Evolutionary conservation across 1,284 basidiomycete genomes (phyloP).

Genomic region (Hortiboletus rubellus): DNA sequence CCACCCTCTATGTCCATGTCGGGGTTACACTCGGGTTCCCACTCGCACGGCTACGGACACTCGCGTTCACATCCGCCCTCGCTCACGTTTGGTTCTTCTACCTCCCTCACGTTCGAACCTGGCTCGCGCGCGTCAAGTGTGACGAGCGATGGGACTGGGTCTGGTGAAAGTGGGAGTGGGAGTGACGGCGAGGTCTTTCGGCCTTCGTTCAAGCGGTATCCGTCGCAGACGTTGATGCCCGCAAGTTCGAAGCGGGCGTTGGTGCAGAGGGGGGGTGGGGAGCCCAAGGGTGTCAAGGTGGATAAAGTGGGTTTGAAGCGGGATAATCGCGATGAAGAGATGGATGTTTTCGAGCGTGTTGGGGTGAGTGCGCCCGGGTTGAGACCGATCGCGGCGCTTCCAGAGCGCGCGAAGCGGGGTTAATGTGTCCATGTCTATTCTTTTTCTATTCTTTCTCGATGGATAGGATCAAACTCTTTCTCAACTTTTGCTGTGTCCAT

Average conservation of each 20-base stretch:
- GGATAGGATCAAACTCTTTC: background rate
- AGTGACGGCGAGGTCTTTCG: slow-evolving; percentile 38
- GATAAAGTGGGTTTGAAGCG: background rate
- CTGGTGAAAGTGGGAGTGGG: slow-evolving; percentile 30
- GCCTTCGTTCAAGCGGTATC: slow-evolving; percentile 69
- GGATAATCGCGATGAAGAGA: background rate
- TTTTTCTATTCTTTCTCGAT: no score
- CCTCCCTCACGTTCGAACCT: slow-evolving; percentile 17
- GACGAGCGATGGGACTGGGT: slow-evolving; percentile 32
- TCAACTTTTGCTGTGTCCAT: background rate
- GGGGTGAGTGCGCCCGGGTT: slow-evolving; percentile 15
- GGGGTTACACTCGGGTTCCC: slow-evolving; percentile 2
- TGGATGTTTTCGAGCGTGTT: slow-evolving; percentile 1
- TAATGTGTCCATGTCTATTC: no score
- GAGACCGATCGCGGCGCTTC: slow-evolving; percentile 33
- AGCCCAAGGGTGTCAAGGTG: slow-evolving; percentile 18
- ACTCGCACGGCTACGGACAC: slow-evolving; percentile 6
- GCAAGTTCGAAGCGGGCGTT: slow-evolving; percentile 54
- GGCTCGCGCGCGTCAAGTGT: slow-evolving; percentile 39
- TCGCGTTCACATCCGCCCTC: slow-evolving; percentile 1
- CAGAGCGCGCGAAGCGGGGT: slow-evolving; percentile 32
- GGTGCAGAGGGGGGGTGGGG: slow-evolving; percentile 34
- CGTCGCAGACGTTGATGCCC: slow-evolving; percentile 68
- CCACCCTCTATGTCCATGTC: slow-evolving; percentile 23
- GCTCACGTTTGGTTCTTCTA: slow-evolving; percentile 17